Evolutionary conservation across 441 rosid species (phyloP).

Genomic region (Hura crepitans): DNA sequence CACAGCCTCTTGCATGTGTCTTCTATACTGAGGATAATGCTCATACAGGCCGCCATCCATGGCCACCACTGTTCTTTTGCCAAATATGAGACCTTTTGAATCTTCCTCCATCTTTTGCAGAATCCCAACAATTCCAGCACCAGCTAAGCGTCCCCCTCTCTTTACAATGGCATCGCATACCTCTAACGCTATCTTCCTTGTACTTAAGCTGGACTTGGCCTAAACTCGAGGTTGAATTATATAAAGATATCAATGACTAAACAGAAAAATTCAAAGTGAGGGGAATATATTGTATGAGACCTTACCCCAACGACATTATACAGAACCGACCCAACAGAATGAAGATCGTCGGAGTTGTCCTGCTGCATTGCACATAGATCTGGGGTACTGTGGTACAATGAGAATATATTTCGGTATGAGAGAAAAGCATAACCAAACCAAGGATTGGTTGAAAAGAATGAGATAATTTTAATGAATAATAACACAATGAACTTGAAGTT

Average conservation of each 20-base stretch:
- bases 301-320: slow-evolving; percentile 47
- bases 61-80: slow-evolving; percentile 73
- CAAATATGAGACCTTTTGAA: slow-evolving; percentile 45
- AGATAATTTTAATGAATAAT: not conserved
- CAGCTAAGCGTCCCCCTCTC: slow-evolving; percentile 80
- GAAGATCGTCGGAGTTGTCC: slow-evolving; percentile 63
- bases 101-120: slow-evolving; percentile 73
- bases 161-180: slow-evolving; percentile 62
- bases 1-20: slow-evolving; percentile 56
- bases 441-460: no score
- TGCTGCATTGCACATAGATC: slow-evolving; percentile 67
- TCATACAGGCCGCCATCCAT: slow-evolving; percentile 83
- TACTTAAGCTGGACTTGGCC: slow-evolving; percentile 49
- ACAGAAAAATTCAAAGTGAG: not conserved
- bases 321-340: slow-evolving; percentile 53
- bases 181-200: slow-evolving; percentile 48
- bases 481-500: not conserved
- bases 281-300: not conserved
- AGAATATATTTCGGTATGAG: slow-evolving; percentile 9
- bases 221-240: slow-evolving; percentile 20
- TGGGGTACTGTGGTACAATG: slow-evolving; percentile 45
- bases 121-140: slow-evolving; percentile 81
- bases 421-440: no score
- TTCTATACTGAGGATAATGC: slow-evolving; percentile 62
- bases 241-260: not conserved